phyloP scores from a whole-genome alignment of 176 grass and related monocot genomes.

The Carex parvula region DNA sequence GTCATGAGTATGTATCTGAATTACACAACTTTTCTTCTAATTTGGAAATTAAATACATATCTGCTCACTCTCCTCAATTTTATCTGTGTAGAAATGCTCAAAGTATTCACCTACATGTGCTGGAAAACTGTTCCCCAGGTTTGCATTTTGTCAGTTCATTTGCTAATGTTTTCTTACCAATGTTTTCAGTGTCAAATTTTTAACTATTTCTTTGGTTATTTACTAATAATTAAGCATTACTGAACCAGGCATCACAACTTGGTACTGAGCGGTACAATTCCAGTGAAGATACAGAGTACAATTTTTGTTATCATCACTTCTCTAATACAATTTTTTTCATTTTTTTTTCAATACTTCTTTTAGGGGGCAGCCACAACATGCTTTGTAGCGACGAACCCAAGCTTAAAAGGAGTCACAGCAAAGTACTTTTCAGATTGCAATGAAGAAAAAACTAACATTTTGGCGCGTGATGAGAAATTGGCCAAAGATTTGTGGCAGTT shows the following conservation, averaged over 20 bases:
- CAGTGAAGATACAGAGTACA: neutral
- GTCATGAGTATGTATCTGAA: constrained; percentile 63
- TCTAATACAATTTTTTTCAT: neutral
- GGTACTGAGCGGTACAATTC: neutral
- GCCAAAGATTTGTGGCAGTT: constrained; percentile 65
- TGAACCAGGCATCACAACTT: neutral
- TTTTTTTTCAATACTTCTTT: neutral
- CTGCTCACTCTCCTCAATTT: neutral
- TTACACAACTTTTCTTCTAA: neutral
- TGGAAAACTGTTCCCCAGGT: constrained; percentile 98
- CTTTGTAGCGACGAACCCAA: constrained; percentile 57
- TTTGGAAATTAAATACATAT: neutral
- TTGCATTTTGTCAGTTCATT: neutral
- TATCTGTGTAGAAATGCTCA: constrained; percentile 41
- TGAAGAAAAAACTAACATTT: constrained; percentile 40
- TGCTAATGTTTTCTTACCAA: neutral
- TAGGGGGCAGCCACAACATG: constrained; percentile 92
- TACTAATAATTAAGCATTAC: neutral
- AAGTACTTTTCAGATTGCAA: constrained; percentile 92
- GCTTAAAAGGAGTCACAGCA: constrained; percentile 55
- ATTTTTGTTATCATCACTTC: neutral
- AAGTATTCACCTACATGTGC: constrained; percentile 58
- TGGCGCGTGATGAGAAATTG: constrained; percentile 28
- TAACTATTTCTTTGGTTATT: neutral
- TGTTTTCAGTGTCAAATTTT: neutral